These are phyloP conservation scores for Lasiosphaeriaceae sp. DNA, from an alignment of 495 filamentous ascomycete genomes.

Conservation along the genomic window DNA sequence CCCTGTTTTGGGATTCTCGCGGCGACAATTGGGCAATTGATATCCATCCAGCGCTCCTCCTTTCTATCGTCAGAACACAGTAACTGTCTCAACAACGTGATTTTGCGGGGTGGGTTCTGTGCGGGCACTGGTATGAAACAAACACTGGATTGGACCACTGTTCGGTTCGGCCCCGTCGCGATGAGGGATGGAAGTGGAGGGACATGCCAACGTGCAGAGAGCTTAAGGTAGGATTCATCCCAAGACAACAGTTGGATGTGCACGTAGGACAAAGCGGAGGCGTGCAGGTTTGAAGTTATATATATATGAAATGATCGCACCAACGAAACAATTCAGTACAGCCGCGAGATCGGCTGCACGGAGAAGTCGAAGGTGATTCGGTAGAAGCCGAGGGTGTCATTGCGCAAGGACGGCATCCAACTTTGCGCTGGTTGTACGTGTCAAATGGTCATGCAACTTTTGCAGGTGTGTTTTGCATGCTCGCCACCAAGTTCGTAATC, in stretches of 20 bases:
- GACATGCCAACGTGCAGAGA: not conserved
- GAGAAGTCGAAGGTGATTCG: conserved; percentile 20
- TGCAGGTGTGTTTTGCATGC: not conserved
- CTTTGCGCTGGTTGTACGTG: not conserved
- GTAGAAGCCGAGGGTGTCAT: conserved; percentile 22
- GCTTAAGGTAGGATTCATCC: conserved; percentile 18
- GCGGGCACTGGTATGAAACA: not conserved
- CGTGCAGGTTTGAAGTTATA: conserved; percentile 9
- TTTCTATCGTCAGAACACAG: no score
- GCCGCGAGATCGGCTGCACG: conserved; percentile 20
- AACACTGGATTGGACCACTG: not conserved
- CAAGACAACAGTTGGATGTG: conserved; percentile 4
- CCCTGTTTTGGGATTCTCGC: not conserved
- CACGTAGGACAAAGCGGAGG: conserved; percentile 14
- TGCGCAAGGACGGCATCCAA: conserved; percentile 7
- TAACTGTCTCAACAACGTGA: not conserved
- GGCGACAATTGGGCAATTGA: not conserved
- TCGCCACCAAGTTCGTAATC: not conserved
- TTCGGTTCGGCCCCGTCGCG: not conserved
- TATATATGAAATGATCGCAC: not conserved
- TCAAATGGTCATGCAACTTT: not conserved
- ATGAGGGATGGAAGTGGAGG: no score
- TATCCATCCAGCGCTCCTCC: not conserved
- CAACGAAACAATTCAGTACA: conserved; percentile 10
- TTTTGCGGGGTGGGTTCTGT: not conserved